These are phyloP conservation scores for Rhizopogon salebrosus DNA, from an alignment of 768 basidiomycete species.

Conservation along the genomic window DNA sequence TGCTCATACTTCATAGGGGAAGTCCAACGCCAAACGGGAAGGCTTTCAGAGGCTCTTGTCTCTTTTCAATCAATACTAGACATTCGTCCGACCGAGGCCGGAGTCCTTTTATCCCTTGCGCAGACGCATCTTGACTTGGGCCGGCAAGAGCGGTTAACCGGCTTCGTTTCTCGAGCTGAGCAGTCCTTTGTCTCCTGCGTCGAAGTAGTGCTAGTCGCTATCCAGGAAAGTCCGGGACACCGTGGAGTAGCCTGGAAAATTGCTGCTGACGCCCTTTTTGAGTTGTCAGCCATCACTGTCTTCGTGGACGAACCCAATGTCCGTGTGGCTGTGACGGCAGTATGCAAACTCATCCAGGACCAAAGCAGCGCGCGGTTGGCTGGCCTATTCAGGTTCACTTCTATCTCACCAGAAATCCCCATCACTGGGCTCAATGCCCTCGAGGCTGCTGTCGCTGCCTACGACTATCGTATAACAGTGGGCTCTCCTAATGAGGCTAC, in stretches of 20 bases:
- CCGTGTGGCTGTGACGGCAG: slow-evolving; percentile 25
- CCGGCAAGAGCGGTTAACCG: slow-evolving; percentile 53
- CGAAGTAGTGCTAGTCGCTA: slow-evolving; percentile 39
- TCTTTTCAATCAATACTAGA: slow-evolving; percentile 55
- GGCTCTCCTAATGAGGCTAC: slow-evolving; percentile 45
- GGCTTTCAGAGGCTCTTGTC: slow-evolving; percentile 68
- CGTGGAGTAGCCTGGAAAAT: slow-evolving; percentile 79
- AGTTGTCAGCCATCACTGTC: slow-evolving; percentile 49
- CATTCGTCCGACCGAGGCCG: slow-evolving; percentile 59
- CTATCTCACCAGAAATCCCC: slow-evolving; percentile 15
- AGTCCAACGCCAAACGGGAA: slow-evolving; percentile 73
- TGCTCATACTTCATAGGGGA: slow-evolving; percentile 80
- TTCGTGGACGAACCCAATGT: slow-evolving; percentile 43
- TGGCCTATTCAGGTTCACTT: slow-evolving; percentile 32
- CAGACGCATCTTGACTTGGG: slow-evolving; percentile 73
- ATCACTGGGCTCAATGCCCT: slow-evolving; percentile 34
- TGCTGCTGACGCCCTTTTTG: slow-evolving; percentile 69
- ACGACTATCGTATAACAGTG: slow-evolving; percentile 56
- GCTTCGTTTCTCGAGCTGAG: slow-evolving; percentile 73
- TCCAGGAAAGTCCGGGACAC: slow-evolving; percentile 55
- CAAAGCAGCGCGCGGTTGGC: slow-evolving; percentile 38
- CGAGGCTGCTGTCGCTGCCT: slow-evolving; percentile 52
- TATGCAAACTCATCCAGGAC: slow-evolving; percentile 34
- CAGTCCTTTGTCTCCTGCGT: slow-evolving; percentile 64
- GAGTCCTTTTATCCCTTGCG: slow-evolving; percentile 65